Evolutionary conservation across 208 protist genomes (phyloP).

Genomic region (Tritrichomonas musculus): DNA sequence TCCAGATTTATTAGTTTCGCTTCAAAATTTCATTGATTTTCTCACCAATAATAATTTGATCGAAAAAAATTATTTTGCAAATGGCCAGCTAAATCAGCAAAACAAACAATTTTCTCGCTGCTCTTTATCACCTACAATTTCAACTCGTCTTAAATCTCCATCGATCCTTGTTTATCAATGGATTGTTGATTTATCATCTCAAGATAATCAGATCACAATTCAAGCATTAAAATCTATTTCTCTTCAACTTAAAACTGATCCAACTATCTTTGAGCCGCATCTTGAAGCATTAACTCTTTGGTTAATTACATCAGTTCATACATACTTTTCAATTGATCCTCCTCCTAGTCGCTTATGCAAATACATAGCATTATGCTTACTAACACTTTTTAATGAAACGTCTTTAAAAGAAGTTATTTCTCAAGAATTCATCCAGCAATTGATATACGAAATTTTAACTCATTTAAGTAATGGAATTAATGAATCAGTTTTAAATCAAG

Average conservation of each 20-base stretch:
- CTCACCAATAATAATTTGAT: too few species aligned
- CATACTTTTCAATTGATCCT: neutral
- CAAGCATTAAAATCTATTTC: slow-evolving; percentile 3
- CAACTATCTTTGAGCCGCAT: neutral
- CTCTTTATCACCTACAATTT: too few species aligned
- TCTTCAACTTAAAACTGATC: neutral
- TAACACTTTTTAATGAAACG: neutral
- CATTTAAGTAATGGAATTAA: slow-evolving; percentile 5
- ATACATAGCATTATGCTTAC: neutral
- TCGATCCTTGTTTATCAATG: neutral
- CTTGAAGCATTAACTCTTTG: neutral
- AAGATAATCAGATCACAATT: neutral
- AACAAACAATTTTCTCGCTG: too few species aligned
- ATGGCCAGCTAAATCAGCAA: too few species aligned
- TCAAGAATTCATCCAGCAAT: neutral
- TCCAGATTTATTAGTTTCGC: too few species aligned
- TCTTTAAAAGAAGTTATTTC: neutral
- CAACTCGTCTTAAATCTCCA: too few species aligned
- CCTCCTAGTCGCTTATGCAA: neutral
- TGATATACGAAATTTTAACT: slow-evolving; percentile 10
- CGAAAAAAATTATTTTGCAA: neutral
- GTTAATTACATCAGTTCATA: neutral
- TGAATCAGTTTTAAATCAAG: neutral
- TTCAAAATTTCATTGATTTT: too few species aligned
- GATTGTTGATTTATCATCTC: neutral